These are phyloP conservation scores for Scopulariopsis brevicaulis DNA, from an alignment of 2,329 filamentous ascomycete genomes.

Conservation along the genomic window DNA sequence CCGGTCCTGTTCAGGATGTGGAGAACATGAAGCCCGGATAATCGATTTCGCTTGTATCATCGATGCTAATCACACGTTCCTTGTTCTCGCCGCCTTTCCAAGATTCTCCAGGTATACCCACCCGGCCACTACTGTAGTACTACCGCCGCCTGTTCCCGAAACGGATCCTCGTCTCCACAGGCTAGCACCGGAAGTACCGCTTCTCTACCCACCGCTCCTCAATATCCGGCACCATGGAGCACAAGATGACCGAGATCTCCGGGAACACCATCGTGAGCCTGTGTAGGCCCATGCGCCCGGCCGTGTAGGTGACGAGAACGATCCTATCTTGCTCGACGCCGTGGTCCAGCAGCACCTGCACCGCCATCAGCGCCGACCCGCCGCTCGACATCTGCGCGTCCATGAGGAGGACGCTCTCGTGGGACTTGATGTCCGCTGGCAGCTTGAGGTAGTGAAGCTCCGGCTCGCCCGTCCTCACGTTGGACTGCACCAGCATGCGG, in stretches of 20 bases:
- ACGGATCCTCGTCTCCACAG: background rate
- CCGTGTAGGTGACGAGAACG: conserved; percentile 86
- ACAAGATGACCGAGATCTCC: conserved; percentile 74
- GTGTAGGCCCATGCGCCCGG: conserved; percentile 73
- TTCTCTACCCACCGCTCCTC: conserved; percentile 86
- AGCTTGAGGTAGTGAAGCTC: conserved; percentile 85
- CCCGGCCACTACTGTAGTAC: too few relatives aligned
- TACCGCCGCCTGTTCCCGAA: background rate
- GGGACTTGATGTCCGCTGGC: conserved; percentile 57
- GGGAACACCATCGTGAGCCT: conserved; percentile 83
- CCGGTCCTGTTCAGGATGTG: background rate
- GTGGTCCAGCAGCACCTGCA: conserved; percentile 90
- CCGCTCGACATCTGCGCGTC: conserved; percentile 94
- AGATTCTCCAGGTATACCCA: background rate
- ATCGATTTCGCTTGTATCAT: background rate
- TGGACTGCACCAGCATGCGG: conserved; percentile 82
- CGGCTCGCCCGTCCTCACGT: conserved; percentile 74
- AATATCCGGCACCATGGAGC: conserved; percentile 67
- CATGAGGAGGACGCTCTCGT: conserved; percentile 74
- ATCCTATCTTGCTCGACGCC: conserved; percentile 77
- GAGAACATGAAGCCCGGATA: background rate
- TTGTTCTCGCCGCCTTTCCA: background rate
- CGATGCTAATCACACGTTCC: background rate
- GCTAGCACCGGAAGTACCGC: conserved; percentile 77
- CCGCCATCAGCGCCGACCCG: conserved; percentile 79